phyloP scores from a whole-genome alignment of 495 filamentous ascomycete genomes.

The Chaetomidium leptoderma region DNA sequence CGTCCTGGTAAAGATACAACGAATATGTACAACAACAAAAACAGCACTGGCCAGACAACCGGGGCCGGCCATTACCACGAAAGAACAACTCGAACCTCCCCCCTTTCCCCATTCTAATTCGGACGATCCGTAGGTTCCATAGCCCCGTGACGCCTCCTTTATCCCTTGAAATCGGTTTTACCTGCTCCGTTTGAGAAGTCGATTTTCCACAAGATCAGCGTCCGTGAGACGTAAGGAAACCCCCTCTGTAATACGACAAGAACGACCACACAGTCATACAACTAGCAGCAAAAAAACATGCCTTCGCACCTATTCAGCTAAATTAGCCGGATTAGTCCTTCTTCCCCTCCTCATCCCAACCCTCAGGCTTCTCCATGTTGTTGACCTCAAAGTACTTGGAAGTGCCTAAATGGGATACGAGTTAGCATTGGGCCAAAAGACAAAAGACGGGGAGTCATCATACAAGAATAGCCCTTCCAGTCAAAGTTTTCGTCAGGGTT shows the following conservation, averaged over 20 bases:
- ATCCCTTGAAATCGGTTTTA: neutral
- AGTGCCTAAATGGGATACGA: conserved; percentile 53
- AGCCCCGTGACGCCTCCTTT: neutral
- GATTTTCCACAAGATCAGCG: neutral
- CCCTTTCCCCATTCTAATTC: neutral
- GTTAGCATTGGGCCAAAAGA: neutral
- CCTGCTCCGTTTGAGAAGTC: neutral
- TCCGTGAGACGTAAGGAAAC: neutral
- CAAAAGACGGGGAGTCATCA: conserved; percentile 27
- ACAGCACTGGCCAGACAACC: neutral
- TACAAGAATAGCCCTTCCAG: conserved; percentile 96
- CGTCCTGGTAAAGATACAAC: neutral
- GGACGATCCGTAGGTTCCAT: neutral
- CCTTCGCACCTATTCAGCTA: neutral
- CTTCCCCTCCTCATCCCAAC: conserved; percentile 70
- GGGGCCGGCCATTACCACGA: neutral
- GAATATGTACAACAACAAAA: conserved; percentile 7
- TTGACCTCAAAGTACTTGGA: conserved; percentile 79
- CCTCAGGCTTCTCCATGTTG: conserved; percentile 71
- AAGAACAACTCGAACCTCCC: neutral
- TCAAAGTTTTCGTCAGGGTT: conserved; percentile 97
- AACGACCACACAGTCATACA: neutral
- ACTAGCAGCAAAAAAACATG: neutral
- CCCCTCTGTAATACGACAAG: neutral
- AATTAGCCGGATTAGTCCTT: conserved; percentile 34